Conservation (phyloP, 306 rosid species). For the Sesbania bispinosa region DNA sequence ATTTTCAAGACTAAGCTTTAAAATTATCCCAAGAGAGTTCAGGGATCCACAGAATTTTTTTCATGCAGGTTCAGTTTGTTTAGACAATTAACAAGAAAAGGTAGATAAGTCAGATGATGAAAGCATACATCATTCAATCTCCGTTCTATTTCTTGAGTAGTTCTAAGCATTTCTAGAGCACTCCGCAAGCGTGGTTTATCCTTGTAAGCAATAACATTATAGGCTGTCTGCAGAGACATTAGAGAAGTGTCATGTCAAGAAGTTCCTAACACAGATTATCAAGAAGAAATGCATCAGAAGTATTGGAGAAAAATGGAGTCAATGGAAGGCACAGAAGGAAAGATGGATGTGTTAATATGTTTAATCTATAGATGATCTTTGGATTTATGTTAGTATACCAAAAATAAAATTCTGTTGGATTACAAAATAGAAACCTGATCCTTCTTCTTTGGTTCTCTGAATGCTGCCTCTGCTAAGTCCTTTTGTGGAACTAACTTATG, state of each 20-base stretch:
- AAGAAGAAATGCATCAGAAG: background rate
- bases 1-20: background rate
- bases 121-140: constrained; percentile 56
- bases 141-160: constrained; percentile 75
- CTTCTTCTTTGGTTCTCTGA: constrained; percentile 66
- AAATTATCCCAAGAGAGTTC: background rate
- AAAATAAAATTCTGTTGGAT: background rate
- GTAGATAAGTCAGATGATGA: constrained; percentile 4
- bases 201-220: constrained; percentile 75
- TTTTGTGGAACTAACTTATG: constrained; percentile 77
- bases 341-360: background rate
- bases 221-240: constrained; percentile 55
- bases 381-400: background rate
- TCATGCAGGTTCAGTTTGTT: background rate
- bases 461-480: constrained; percentile 81
- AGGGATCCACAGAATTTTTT: background rate
- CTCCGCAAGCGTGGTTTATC: constrained; percentile 81
- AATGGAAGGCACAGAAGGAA: background rate
- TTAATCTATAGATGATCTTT: background rate
- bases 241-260: constrained; percentile 8
- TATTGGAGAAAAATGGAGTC: background rate
- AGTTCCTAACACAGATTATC: background rate
- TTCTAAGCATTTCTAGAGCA: constrained; percentile 72
- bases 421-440: constrained; percentile 48
- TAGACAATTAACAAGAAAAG: background rate